phyloP scores from a whole-genome alignment of 495 filamentous ascomycete genomes.

The Geoglossum glabrum region DNA sequence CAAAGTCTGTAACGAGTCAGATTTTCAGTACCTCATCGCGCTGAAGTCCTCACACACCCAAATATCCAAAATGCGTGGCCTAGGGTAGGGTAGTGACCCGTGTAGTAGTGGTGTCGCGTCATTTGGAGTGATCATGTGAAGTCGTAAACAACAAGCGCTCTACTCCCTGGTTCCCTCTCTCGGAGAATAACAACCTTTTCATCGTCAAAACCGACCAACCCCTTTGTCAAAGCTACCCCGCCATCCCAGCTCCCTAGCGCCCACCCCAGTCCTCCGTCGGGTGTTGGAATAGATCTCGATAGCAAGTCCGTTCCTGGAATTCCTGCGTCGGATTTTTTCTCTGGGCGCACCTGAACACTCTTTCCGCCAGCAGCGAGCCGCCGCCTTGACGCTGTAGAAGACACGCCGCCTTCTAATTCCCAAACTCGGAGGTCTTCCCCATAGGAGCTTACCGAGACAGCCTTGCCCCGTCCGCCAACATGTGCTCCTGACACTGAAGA shows the following conservation, averaged over 20 bases:
- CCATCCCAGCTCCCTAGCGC: background rate
- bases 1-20: background rate
- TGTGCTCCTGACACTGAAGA: constrained; percentile 75
- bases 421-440: constrained; percentile 84
- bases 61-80: background rate
- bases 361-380: constrained; percentile 22
- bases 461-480: constrained; percentile 71
- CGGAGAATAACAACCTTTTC: constrained; percentile 77
- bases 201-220: constrained; percentile 83
- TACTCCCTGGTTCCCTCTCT: constrained; percentile 42
- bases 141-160: constrained; percentile 75
- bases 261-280: background rate
- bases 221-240: constrained; percentile 18
- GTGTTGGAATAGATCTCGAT: background rate
- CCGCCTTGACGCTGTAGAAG: constrained; percentile 21
- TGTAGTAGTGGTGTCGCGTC: background rate
- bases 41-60: background rate
- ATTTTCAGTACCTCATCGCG: background rate
- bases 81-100: background rate
- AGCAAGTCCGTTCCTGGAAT: background rate
- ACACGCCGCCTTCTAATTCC: constrained; percentile 68
- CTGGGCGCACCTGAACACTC: constrained; percentile 34
- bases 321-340: constrained; percentile 8
- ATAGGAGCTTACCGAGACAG: constrained; percentile 62
- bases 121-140: constrained; percentile 40